Evolutionary conservation across 495 filamentous ascomycete species (phyloP).

Genomic region (Clavariopsis aquatica): DNA sequence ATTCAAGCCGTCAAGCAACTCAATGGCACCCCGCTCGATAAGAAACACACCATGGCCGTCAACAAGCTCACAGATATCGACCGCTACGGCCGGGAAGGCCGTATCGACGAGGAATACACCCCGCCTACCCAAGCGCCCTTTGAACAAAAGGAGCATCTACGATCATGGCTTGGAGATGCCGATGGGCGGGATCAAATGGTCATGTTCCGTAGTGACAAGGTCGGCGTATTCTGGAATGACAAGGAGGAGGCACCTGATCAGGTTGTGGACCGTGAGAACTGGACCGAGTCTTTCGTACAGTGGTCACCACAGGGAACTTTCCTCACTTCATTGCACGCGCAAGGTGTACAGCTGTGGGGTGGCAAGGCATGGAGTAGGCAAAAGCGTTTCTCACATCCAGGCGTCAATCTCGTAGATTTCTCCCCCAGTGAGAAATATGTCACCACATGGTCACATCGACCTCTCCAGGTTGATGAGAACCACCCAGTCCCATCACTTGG

Average conservation of each 20-base stretch:
- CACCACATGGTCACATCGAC: constrained; percentile 92
- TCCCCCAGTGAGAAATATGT: constrained; percentile 91
- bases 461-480: constrained; percentile 87
- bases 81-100: constrained; percentile 89
- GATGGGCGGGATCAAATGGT: constrained; percentile 90
- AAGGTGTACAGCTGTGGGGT: constrained; percentile 97
- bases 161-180: constrained; percentile 85
- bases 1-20: constrained; percentile 82
- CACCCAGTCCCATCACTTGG: constrained; percentile 67
- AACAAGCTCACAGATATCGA: constrained; percentile 99
- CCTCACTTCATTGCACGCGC: constrained; percentile 88
- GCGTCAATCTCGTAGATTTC: constrained; percentile 93
- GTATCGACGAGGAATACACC: constrained; percentile 85
- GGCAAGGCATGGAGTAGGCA: constrained; percentile 84
- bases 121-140: constrained; percentile 77
- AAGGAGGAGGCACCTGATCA: constrained; percentile 86
- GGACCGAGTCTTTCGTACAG: constrained; percentile 96
- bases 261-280: constrained; percentile 85
- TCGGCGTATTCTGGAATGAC: constrained; percentile 97
- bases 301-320: constrained; percentile 96
- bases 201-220: constrained; percentile 84
- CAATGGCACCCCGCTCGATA: constrained; percentile 82
- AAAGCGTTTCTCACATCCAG: constrained; percentile 90
- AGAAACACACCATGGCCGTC: constrained; percentile 88
- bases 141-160: constrained; percentile 87